Conservation (phyloP, 164 flowering plant species). For the Chloranthus sessilifolius region DNA sequence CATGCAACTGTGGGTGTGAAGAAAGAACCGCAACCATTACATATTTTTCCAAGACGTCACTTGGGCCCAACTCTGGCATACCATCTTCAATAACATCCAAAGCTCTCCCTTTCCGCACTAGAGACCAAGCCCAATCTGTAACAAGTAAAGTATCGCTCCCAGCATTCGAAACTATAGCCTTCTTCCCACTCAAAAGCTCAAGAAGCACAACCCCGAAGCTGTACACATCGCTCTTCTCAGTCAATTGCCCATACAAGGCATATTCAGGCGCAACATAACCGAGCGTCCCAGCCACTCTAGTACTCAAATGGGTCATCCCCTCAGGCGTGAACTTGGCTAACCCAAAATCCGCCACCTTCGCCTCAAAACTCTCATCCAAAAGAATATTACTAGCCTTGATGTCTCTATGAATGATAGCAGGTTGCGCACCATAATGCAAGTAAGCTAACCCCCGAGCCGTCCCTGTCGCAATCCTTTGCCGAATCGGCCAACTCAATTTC, state of each 20-base stretch:
- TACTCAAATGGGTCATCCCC: conserved; percentile 82
- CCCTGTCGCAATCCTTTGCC: conserved; percentile 74
- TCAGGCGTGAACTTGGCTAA: conserved; percentile 79
- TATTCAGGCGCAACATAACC: conserved; percentile 98
- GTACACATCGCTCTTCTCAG: conserved; percentile 80
- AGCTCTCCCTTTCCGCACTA: conserved; percentile 49
- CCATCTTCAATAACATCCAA: conserved; percentile 71
- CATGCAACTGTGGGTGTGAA: conserved; percentile 76
- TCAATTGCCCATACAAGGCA: conserved; percentile 80
- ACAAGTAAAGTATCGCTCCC: conserved; percentile 42
- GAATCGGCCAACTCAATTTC: conserved; percentile 66
- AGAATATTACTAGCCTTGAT: conserved; percentile 87
- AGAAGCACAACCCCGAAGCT: conserved; percentile 87
- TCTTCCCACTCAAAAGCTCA: conserved; percentile 81
- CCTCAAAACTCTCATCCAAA: conserved; percentile 67
- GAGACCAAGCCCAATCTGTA: conserved; percentile 85
- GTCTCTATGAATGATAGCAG: conserved; percentile 72
- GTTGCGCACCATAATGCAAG: conserved; percentile 79
- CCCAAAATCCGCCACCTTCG: conserved; percentile 84
- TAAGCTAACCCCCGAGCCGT: conserved; percentile 79
- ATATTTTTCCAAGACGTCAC: conserved; percentile 58
- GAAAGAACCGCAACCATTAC: conserved; percentile 63
- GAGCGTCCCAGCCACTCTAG: conserved; percentile 87
- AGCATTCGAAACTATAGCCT: conserved; percentile 34
- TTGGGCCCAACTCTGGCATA: conserved; percentile 55